Percentiles rank a stretch among this genome's conserved stretches.
Conservation (phyloP, 1,284 basidiomycete species). For the Ganoderma lingzhi region DNA sequence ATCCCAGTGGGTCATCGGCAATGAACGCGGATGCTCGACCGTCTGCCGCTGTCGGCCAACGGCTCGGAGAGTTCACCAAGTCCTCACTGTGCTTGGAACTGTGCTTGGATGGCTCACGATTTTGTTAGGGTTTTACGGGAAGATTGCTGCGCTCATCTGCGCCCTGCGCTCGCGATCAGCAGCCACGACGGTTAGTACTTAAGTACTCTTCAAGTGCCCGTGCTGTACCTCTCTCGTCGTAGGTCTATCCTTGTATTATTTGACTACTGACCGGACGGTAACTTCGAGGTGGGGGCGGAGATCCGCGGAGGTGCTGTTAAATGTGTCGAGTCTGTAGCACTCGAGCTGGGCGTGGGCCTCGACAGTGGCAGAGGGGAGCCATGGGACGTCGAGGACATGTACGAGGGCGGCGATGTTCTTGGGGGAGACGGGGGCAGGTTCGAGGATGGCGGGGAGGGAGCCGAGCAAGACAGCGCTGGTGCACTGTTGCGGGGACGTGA, state of each 20-base stretch:
- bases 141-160: no score
- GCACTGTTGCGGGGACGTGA: no score
- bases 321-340: constrained; percentile 70
- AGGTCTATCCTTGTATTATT: no score
- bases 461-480: constrained; percentile 27
- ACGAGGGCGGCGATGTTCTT: constrained; percentile 67
- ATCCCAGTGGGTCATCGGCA: not conserved
- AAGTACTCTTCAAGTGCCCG: no score
- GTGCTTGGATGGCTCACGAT: not conserved
- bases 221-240: no score
- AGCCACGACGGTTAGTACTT: no score
- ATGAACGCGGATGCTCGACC: constrained; percentile 1
- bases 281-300: constrained; percentile 62
- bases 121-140: not conserved
- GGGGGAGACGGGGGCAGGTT: no score
- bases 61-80: not conserved
- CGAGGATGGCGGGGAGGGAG: constrained; percentile 45
- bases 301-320: constrained; percentile 62
- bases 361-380: constrained; percentile 59
- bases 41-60: constrained; percentile 2
- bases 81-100: not conserved
- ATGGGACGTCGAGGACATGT: constrained; percentile 70
- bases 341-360: constrained; percentile 51
- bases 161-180: no score
- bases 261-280: constrained; percentile 57